phyloP scores from a whole-genome alignment of 2,329 filamentous ascomycete species.

The Hypoxylon sp. region DNA sequence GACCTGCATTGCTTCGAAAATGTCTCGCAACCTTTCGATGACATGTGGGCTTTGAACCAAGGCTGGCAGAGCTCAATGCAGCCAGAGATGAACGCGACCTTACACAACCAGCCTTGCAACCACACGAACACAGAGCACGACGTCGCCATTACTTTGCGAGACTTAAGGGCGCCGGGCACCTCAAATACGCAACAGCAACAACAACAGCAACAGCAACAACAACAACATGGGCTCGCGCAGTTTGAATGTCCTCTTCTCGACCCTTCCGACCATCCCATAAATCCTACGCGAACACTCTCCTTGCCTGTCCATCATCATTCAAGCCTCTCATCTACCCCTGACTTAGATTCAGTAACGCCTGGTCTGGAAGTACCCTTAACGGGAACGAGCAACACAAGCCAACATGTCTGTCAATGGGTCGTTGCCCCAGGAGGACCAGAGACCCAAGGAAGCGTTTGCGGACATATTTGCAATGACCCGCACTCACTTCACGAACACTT shows the following conservation, averaged over 20 bases:
- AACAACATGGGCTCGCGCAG: slow-evolving; percentile 27
- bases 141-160: slow-evolving; percentile 48
- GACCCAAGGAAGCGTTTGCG: slow-evolving; percentile 41
- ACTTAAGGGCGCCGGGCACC: slow-evolving; percentile 46
- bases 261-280: slow-evolving; percentile 26
- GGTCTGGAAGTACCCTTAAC: neutral
- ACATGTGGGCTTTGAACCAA: slow-evolving; percentile 38
- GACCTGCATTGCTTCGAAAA: slow-evolving; percentile 47
- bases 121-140: slow-evolving; percentile 49
- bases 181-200: slow-evolving; percentile 25
- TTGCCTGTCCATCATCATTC: slow-evolving; percentile 23
- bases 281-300: slow-evolving; percentile 23
- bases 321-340: slow-evolving; percentile 31
- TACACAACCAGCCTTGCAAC: slow-evolving; percentile 33
- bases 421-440: slow-evolving; percentile 24
- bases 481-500: slow-evolving; percentile 49
- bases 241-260: slow-evolving; percentile 39
- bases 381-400: neutral
- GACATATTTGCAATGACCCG: slow-evolving; percentile 44
- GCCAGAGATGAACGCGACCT: slow-evolving; percentile 20
- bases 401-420: slow-evolving; percentile 49
- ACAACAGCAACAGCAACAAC: slow-evolving; percentile 29
- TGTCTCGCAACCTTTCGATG: slow-evolving; percentile 23
- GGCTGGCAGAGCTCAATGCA: slow-evolving; percentile 34
- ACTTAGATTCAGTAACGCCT: slow-evolving; percentile 15